These are phyloP conservation scores for Chlorokybus atmophyticus DNA, from an alignment of 139 green algal species.

Conservation along the genomic window DNA sequence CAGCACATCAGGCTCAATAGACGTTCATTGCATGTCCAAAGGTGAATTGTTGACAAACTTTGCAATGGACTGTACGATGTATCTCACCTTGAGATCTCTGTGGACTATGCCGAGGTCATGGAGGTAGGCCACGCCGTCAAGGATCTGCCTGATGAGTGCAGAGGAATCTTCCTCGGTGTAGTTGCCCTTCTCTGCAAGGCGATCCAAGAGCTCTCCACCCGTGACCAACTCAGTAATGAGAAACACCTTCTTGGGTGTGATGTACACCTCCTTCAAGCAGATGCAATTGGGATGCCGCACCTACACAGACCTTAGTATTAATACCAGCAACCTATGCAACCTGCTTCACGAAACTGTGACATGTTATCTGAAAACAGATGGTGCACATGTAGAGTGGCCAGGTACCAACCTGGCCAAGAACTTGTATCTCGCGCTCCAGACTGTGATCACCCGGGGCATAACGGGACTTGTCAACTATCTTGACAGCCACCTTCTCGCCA, in stretches of 20 bases:
- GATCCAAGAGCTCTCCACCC: constrained; percentile 19
- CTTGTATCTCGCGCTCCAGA: background rate
- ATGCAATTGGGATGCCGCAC: constrained; percentile 17
- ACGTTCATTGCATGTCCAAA: background rate
- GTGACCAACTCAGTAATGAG: constrained; percentile 16
- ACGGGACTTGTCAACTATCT: constrained; percentile 6
- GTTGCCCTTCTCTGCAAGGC: constrained; percentile 4
- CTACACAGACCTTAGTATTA: background rate
- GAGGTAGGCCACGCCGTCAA: constrained; percentile 22
- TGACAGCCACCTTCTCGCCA: constrained; percentile 16
- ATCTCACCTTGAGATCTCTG: constrained; percentile 16
- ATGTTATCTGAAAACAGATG: background rate
- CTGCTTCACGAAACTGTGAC: constrained; percentile 6
- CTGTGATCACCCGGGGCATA: background rate
- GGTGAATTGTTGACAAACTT: background rate
- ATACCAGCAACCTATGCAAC: background rate
- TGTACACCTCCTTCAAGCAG: constrained; percentile 12
- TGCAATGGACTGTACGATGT: no score
- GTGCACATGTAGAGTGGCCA: background rate
- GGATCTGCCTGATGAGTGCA: constrained; percentile 7
- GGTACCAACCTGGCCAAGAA: background rate
- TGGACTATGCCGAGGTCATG: constrained; percentile 23
- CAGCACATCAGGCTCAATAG: background rate
- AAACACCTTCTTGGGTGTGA: constrained; percentile 13
- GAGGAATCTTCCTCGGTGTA: constrained; percentile 21